phyloP scores from a whole-genome alignment of 129 eudicot species.

The Oenanthe sinensis region DNA sequence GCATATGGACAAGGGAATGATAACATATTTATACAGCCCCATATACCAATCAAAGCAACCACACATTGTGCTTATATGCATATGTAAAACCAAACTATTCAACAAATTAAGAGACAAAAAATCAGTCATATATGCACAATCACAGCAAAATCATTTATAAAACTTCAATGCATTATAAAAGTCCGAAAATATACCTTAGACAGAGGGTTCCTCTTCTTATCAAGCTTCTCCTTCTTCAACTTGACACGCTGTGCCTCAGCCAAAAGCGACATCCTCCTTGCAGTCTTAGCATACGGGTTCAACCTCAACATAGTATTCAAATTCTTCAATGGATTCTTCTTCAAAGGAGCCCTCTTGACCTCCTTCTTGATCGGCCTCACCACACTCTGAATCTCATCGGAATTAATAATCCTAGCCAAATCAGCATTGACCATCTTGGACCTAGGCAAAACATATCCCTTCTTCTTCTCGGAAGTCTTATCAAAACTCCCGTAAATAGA shows the following conservation, averaged over 20 bases:
- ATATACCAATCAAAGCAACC: background rate
- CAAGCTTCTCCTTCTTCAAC: slow-evolving; percentile 71
- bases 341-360: slow-evolving; percentile 65
- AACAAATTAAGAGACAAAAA: background rate
- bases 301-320: slow-evolving; percentile 66
- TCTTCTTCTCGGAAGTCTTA: slow-evolving; percentile 71
- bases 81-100: background rate
- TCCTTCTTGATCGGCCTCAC: slow-evolving; percentile 80
- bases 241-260: slow-evolving; percentile 73
- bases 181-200: slow-evolving; percentile 39
- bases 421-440: slow-evolving; percentile 88
- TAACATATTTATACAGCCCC: background rate
- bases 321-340: slow-evolving; percentile 97
- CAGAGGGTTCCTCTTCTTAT: slow-evolving; percentile 59
- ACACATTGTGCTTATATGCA: background rate
- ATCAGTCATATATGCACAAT: background rate
- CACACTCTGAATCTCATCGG: slow-evolving; percentile 82
- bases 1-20: background rate
- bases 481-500: slow-evolving; percentile 67
- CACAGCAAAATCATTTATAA: background rate
- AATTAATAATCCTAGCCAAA: slow-evolving; percentile 69
- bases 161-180: background rate
- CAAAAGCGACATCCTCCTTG: slow-evolving; percentile 75
- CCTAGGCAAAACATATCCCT: slow-evolving; percentile 69
- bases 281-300: slow-evolving; percentile 88